Percentiles rank a stretch among this genome's conserved stretches.
Evolutionary conservation across 2,329 filamentous ascomycete genomes (phyloP).

Genomic region (Stemphylium lycopersici): DNA sequence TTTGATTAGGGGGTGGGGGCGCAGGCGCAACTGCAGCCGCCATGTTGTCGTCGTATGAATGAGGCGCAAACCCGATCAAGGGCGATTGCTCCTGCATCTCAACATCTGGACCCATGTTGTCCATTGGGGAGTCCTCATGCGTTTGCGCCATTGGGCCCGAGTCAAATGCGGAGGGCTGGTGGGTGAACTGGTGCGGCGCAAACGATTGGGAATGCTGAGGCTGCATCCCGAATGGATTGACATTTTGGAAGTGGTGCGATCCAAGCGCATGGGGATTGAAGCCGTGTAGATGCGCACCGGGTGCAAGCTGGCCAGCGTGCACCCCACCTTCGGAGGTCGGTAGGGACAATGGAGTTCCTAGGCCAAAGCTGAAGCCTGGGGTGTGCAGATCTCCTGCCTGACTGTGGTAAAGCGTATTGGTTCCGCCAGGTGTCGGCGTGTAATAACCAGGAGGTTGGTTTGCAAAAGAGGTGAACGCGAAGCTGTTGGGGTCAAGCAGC

Average conservation of each 20-base stretch:
- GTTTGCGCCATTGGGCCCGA: constrained; percentile 68
- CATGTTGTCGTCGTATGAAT: constrained; percentile 56
- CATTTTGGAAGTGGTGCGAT: constrained; percentile 62
- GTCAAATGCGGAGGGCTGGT: constrained; percentile 81
- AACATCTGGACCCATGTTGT: constrained; percentile 59
- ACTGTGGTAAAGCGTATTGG: constrained; percentile 79
- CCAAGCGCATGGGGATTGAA: constrained; percentile 62
- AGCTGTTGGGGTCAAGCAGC: constrained; percentile 82
- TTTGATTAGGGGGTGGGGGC: constrained; percentile 50
- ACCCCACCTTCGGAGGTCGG: constrained; percentile 72
- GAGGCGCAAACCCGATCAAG: constrained; percentile 63
- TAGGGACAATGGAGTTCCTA: constrained; percentile 82
- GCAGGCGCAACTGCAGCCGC: constrained; percentile 44
- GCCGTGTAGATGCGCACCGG: constrained; percentile 62
- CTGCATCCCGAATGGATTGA: constrained; percentile 72
- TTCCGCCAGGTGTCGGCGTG: constrained; percentile 82
- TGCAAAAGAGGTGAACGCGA: constrained; percentile 78
- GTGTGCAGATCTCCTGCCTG: constrained; percentile 89
- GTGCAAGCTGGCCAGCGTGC: constrained; percentile 60
- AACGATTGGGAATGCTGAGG: constrained; percentile 59
- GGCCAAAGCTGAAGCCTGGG: constrained; percentile 72
- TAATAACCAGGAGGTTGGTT: constrained; percentile 85
- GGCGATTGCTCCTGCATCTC: constrained; percentile 68
- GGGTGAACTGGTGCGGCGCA: constrained; percentile 79
- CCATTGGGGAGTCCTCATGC: constrained; percentile 70